Base-by-base conservation (phyloP, 108 stramenopile genomes). In the Cyclostephanos invisitatus region DNA sequence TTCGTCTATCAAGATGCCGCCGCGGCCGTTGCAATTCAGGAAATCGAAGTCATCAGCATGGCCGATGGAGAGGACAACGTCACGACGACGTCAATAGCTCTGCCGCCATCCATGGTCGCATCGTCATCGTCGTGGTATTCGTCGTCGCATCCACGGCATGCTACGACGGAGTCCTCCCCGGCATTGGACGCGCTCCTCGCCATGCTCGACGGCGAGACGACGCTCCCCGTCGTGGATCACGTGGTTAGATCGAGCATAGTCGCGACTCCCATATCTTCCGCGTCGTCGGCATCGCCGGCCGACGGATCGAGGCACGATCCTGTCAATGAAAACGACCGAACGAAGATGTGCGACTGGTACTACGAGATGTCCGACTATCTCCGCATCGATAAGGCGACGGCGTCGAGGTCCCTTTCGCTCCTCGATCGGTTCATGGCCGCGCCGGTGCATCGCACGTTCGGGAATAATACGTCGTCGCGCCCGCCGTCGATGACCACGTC, bases 261-360 rank as follows among this genome's bases (percentile, higher is more conserved):
- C 8, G 27, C 48, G 32, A 47, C 54, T 65, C 58, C 64, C 64
- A 67, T 65, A 55, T 53, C 61, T 20, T 32, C 51, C 10, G 57
- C 51, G 21, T 28, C 47, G 10, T 4, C 53, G 3, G 22, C 49
- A 5, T n/a, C 44, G 2, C 44, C 15, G 3, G 44, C 44, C 14
- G 14, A 15, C 14, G 14, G 12, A 15, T 11, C 44, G 3, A 11
- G 44, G 15, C 14, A 14, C 3, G 40, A 60, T 7, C 64, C 64
- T 0, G 73, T 75, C 32, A 71, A 71, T 14, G 53, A 66, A 28
- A 10, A 53, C 22, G 80, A 81, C 54, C 73, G 80, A 36, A 62
- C 68, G 42, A 81, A 81, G 66, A 81, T 81, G 80, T 71, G 68
- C 59, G 59, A 61, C 25, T 81, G 80, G 80, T 81, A 75, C 70